Evolutionary conservation across 805 yeast genomes (phyloP), one percentile per base, ranked within the genome.

Genomic region (Pichia exigua): DNA sequence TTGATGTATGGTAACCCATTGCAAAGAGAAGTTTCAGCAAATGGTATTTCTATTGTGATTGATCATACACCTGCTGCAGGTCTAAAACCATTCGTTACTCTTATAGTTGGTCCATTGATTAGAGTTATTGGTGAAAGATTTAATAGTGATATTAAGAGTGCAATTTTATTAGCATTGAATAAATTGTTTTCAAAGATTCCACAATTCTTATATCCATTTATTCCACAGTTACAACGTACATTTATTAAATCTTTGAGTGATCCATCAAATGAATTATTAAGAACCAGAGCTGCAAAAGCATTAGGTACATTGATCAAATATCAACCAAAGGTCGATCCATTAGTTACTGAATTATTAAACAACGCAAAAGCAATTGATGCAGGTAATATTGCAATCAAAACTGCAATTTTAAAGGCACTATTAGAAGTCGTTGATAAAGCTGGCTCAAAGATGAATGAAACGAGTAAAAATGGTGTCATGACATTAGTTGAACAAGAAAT

Each of bases 61-160:
- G 85, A 83, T 45, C 82, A 89, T 61, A 87, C 98, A 0, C 94
- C 94, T 21, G 83, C 94, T n/a, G 74, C 79, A 12, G 81, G 78
- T 53, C 78, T 94, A 68, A 87, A 83, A 67, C 87, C 96, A 35
- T 87, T 83, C 69, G 96, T 95, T 22, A 92, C 98, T 10, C 82
- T 82, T 27, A 88, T 95, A 57, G 91, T 97, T 27, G 99, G 99
- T 71, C 99, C 99, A 41, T 77, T 94, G 64, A 94, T 94, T 70
- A 89, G 99, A 76, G 96, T 92, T 51, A 87, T 92, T 64, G 99
- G 99, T 63, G 99, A 94, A 69, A 82, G 96, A 68, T 92, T 88
- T 58, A 79, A 84, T 18, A 78, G 95, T 55, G 96, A 90, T 59
- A 88, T 94, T 60, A 94, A 94, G 74, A 84, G 96, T 39, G 96